Percentiles rank a stretch among this genome's conserved stretches.
Evolutionary conservation across 805 yeast genomes (phyloP).

Genomic region (Kazachstania bromeliacearum): DNA sequence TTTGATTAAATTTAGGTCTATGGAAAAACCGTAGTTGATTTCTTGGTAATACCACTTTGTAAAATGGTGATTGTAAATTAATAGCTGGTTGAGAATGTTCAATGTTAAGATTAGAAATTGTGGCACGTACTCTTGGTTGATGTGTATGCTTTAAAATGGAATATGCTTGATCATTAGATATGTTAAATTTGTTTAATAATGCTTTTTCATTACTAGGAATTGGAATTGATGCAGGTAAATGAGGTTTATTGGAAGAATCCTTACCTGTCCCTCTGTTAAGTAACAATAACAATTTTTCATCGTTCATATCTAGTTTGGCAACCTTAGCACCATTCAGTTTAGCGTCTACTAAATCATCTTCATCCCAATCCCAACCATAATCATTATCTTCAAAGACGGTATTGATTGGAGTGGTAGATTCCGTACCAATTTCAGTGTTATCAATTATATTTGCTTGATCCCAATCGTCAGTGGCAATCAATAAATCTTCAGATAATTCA

Average conservation of each 20-base stretch:
- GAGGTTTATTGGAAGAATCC: slow-evolving; percentile 13
- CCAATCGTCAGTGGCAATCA: slow-evolving; percentile 72
- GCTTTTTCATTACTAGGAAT: slow-evolving; percentile 47
- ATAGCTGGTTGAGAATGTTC: slow-evolving; percentile 88
- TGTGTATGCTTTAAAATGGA: slow-evolving; percentile 75
- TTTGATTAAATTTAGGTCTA: slow-evolving; percentile 52
- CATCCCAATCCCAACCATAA: slow-evolving; percentile 33
- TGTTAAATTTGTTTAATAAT: slow-evolving; percentile 56
- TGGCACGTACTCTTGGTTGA: slow-evolving; percentile 85
- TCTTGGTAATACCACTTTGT: slow-evolving; percentile 64
- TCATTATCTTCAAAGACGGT: slow-evolving; percentile 16
- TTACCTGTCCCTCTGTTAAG: slow-evolving; percentile 17
- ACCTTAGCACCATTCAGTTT: slow-evolving; percentile 27
- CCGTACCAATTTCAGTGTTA: neutral
- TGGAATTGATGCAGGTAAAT: slow-evolving; percentile 29
- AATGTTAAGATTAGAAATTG: slow-evolving; percentile 79
- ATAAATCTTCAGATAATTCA: slow-evolving; percentile 41
- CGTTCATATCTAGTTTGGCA: slow-evolving; percentile 67
- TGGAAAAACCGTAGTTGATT: slow-evolving; percentile 70
- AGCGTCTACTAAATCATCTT: slow-evolving; percentile 70
- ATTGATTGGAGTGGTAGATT: neutral
- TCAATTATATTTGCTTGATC: slow-evolving; percentile 40
- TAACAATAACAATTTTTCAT: slow-evolving; percentile 62
- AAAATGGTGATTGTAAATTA: slow-evolving; percentile 82
- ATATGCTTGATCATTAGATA: slow-evolving; percentile 84